Conservation (phyloP, 2,329 filamentous ascomycete species). For the Fusarium guadeloupense region DNA sequence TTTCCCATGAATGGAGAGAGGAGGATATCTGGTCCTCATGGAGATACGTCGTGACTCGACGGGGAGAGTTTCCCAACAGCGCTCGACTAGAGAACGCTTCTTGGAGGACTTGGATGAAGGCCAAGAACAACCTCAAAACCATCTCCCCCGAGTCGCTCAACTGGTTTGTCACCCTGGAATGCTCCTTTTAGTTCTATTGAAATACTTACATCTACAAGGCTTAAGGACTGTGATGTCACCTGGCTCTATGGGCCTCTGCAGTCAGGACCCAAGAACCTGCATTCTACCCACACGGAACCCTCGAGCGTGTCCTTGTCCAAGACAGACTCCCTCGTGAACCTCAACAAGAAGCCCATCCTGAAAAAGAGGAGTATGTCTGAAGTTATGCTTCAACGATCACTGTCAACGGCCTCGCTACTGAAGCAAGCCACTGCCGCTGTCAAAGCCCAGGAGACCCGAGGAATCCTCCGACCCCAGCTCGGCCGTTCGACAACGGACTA, state of each 20-base stretch:
- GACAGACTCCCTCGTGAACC: slow-evolving; percentile 70
- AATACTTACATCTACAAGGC: slow-evolving; percentile 64
- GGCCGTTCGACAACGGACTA: slow-evolving; percentile 75
- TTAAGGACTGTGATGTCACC: slow-evolving; percentile 96
- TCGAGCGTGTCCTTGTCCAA: slow-evolving; percentile 59
- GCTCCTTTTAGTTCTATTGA: not conserved
- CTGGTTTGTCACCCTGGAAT: slow-evolving; percentile 67
- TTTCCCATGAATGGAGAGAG: slow-evolving; percentile 92
- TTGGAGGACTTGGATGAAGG: slow-evolving; percentile 96
- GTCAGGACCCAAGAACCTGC: slow-evolving; percentile 68
- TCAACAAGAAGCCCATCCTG: slow-evolving; percentile 84
- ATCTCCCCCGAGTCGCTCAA: slow-evolving; percentile 92
- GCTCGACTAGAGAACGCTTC: slow-evolving; percentile 92
- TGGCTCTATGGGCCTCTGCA: slow-evolving; percentile 97
- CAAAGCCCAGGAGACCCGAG: slow-evolving; percentile 77
- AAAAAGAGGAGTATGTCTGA: slow-evolving; percentile 98
- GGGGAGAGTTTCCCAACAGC: slow-evolving; percentile 81
- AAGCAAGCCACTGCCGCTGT: slow-evolving; percentile 90
- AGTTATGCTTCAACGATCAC: slow-evolving; percentile 87
- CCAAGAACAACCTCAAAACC: slow-evolving; percentile 86
- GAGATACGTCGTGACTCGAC: slow-evolving; percentile 87
- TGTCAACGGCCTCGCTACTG: slow-evolving; percentile 87
- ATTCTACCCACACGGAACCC: slow-evolving; percentile 55
- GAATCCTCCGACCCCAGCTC: slow-evolving; percentile 63
- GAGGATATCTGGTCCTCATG: slow-evolving; percentile 98